Base-by-base conservation (phyloP, 2,329 filamentous ascomycete species). In the Phialemonium atrogriseum region DNA sequence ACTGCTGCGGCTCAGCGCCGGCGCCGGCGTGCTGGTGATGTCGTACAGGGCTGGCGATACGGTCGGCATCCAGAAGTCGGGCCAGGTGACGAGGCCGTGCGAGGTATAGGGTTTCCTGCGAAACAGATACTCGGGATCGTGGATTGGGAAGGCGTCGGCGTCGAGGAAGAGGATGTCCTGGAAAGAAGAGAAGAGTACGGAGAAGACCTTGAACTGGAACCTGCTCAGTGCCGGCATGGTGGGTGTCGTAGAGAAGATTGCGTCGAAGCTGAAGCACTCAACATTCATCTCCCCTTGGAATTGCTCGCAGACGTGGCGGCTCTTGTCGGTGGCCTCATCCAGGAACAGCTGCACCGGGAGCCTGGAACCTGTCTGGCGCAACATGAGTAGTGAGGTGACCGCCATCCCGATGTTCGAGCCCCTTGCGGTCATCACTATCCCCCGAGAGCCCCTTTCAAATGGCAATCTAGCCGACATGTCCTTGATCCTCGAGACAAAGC, bases 81-180 rank as follows among this genome's bases (percentile, higher is more conserved):
- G 71, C 70, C 70, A 77, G 11, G 65, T 62, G 11, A 77, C 57
- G 32, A 76, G 51, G 10, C 73, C 73, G 2, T 58, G 60, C 2
- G 64, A 63, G 5, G 42, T 56, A 48, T 68, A 77, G 1, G 69
- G 68, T 22, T 70, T 62, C 2, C 58, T 52, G n/a, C 60, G 50
- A 40, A 77, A 68, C 10, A 77, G 49, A 4, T 49, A 37, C 10
- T 57, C 50, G 1, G 55, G 54, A 30, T n/a, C 51, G 34, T 41
- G 39, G 19, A 58, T 36, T 5, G 71, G 69, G 43, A 74, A 72
- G 38, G 60, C 62, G 43, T 76, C 71, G 34, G 68, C 66, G 43
- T 77, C 73, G 44, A 77, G 63, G 50, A 72, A 74, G 12, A 77
- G 56, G 9, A 73, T 60, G 32, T 74, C 61, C 44, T 74, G 66